Percentiles rank a stretch among this genome's conserved stretches.
phyloP scores from a whole-genome alignment of 176 grass and related monocot genomes.

The Oryza meyeriana region DNA sequence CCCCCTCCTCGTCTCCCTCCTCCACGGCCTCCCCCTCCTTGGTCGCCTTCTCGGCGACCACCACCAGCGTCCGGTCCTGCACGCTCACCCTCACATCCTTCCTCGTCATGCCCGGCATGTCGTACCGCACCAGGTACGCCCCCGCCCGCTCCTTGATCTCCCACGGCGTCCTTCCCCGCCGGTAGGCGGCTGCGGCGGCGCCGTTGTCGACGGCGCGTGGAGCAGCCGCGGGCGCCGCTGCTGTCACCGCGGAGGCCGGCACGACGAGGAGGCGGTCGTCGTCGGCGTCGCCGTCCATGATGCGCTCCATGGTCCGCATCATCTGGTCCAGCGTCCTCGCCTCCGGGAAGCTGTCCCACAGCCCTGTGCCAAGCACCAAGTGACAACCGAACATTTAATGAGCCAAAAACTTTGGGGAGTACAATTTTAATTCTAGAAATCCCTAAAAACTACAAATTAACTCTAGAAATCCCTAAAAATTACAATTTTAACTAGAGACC shows the following conservation, averaged over 20 bases:
- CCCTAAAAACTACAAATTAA: too few species aligned
- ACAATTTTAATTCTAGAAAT: too few species aligned
- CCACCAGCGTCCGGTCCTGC: slow-evolving; percentile 43
- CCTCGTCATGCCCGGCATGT: slow-evolving; percentile 55
- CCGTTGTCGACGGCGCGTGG: not conserved
- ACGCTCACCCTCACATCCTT: slow-evolving; percentile 48
- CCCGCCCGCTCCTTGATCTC: slow-evolving; percentile 48
- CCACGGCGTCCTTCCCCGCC: slow-evolving; percentile 51
- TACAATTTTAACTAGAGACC: too few species aligned
- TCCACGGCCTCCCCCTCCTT: not conserved
- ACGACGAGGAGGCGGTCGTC: slow-evolving; percentile 14
- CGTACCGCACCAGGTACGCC: slow-evolving; percentile 53
- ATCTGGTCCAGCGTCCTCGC: slow-evolving; percentile 59
- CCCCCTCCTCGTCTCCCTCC: not conserved
- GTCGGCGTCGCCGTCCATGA: slow-evolving; percentile 27
- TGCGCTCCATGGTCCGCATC: slow-evolving; percentile 60
- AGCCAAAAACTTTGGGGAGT: not conserved
- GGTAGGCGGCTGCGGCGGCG: not conserved
- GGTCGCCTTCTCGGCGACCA: slow-evolving; percentile 42
- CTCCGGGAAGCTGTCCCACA: slow-evolving; percentile 58
- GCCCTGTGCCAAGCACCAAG: slow-evolving; percentile 15
- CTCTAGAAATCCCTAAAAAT: too few species aligned
- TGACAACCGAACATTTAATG: not conserved
- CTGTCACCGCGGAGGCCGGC: not conserved
- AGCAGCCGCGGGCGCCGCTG: too few species aligned